A percentile compares a stretch with the other conserved stretches of the same genome.
Evolutionary conservation across 2,329 filamentous ascomycete species (phyloP).

Genomic region (Amauroascus niger): DNA sequence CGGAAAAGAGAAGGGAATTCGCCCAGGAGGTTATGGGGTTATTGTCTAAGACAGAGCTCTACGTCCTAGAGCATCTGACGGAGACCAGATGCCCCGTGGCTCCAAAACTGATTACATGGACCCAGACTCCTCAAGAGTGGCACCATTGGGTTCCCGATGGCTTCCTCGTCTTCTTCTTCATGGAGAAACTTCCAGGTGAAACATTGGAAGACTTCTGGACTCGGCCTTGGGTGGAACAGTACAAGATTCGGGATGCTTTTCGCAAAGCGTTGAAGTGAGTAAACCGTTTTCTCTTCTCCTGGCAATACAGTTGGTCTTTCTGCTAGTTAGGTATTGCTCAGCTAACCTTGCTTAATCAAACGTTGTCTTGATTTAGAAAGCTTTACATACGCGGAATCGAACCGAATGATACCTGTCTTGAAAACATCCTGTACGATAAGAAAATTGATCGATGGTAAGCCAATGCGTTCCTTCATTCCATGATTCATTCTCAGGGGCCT

Average conservation of each 20-base stretch:
- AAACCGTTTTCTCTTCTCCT: neutral
- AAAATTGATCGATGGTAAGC: constrained; percentile 7
- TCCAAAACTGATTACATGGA: constrained; percentile 1
- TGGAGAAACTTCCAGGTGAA: constrained; percentile 13
- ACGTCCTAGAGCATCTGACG: neutral
- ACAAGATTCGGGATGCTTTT: constrained; percentile 11
- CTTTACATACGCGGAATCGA: neutral
- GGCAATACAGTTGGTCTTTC: too few relatives aligned
- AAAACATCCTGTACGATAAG: constrained; percentile 10
- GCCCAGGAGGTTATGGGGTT: neutral
- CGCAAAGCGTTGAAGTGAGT: constrained; percentile 8
- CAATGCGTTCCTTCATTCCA: neutral
- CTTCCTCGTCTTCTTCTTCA: constrained; percentile 11
- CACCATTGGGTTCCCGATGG: constrained; percentile 7
- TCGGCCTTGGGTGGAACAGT: neutral
- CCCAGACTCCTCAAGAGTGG: neutral
- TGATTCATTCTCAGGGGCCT: neutral
- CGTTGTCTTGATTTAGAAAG: neutral
- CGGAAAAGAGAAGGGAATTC: neutral
- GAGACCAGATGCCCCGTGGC: neutral
- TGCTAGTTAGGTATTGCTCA: neutral
- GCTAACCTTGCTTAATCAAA: neutral
- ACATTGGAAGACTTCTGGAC: constrained; percentile 6
- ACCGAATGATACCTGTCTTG: neutral
- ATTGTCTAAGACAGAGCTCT: neutral